Conservation (phyloP, 2,329 filamentous ascomycete species). For the Colletotrichum tropicicola region DNA sequence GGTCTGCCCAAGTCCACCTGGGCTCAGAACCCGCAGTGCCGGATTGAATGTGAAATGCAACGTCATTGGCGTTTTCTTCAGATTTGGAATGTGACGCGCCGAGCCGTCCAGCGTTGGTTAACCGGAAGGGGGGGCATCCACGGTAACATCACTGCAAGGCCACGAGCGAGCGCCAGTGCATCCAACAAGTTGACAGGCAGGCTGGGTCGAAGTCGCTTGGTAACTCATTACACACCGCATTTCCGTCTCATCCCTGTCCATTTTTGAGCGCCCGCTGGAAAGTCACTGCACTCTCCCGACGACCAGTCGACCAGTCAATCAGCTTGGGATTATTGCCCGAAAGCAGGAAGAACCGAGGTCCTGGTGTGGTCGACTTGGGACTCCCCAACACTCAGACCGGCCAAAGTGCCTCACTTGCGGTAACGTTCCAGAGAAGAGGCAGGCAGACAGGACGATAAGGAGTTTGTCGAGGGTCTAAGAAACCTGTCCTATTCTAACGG, state of each 20-base stretch:
- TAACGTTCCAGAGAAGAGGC: constrained; percentile 1
- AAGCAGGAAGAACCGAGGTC: not conserved
- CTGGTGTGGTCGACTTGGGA: not conserved
- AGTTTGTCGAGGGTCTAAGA: not conserved
- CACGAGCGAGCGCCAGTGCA: not conserved
- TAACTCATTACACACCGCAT: constrained; percentile 11
- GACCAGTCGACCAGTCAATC: no score
- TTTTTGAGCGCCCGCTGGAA: no score
- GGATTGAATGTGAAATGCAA: not conserved
- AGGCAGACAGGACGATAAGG: not conserved
- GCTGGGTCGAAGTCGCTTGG: not conserved
- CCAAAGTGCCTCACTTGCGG: no score
- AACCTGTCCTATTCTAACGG: not conserved
- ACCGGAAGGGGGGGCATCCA: not conserved
- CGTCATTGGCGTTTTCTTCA: not conserved
- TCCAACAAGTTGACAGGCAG: not conserved
- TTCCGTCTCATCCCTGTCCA: not conserved
- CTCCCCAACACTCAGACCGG: no score
- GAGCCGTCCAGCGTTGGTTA: not conserved
- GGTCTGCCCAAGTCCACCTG: not conserved
- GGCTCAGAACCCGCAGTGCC: not conserved
- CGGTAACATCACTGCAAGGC: not conserved
- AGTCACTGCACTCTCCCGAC: no score
- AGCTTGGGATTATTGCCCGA: not conserved
- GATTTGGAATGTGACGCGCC: not conserved